Evolutionary conservation across 2,329 filamentous ascomycete genomes (phyloP), one percentile per base, ranked within the genome.

Genomic region (Gnomoniopsis sp.): DNA sequence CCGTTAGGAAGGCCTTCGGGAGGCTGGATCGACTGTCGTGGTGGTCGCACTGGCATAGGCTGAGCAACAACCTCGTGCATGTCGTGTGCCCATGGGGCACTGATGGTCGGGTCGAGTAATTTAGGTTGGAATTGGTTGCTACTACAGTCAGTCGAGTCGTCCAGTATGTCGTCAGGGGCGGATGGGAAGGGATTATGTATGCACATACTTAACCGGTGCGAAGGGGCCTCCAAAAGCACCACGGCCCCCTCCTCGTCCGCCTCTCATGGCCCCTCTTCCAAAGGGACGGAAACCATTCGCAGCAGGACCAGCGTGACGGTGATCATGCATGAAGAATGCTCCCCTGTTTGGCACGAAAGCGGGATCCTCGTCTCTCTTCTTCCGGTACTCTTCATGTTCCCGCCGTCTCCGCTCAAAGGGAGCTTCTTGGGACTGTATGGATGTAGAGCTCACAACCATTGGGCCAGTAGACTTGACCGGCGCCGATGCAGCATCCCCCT

Each of bases 261-360:
- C 77, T 41, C 85, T 53, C 46, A 62, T 49, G n/a, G 60, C 60
- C 53, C 60, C 87, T 73, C 88, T 82, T 34, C 83, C 83, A 71
- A 88, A 89, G 14, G 87, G 84, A 58, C 89, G 82, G 73, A 93
- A 91, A 55, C 89, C 89, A 73, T 93, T 93, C 55, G 87, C 83
- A 64, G 87, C 85, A 48, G 88, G 84, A n/a, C 88, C 88, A 57
- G 89, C 85, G 66, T 91, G 88, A 62, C 91, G 85, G 69, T 95
- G 91, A 71, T 98, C 95, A 73, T 98, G 93, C 85, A 98, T 92
- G 77, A 97, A 98, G 79, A 98, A 98, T 62, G 90, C 88, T 60
- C 95, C 95, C 65, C 93, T 83, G 69, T 96, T 97, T 55, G 95
- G 93, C 57, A 97, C 93, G 75, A 96, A 96, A 12, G 93, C 87